Conservation (phyloP, 148 eudicot genomes). For the Polygonum maritimum region DNA sequence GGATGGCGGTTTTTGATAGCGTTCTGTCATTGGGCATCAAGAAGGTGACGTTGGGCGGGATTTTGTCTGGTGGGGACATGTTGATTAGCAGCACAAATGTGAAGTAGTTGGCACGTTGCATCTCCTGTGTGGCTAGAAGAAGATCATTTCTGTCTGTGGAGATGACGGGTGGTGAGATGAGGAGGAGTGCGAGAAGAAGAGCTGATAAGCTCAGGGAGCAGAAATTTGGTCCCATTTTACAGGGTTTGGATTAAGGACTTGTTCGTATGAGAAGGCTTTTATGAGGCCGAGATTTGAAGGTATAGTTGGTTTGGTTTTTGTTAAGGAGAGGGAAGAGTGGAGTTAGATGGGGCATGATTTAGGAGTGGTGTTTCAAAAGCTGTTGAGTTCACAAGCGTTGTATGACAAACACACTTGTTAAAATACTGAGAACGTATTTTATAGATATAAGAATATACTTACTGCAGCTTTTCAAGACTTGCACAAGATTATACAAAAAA, state of each 20-base stretch:
- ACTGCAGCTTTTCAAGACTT: neutral
- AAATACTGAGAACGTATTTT: neutral
- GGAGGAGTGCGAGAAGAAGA: conserved; percentile 16
- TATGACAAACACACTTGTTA: conserved; percentile 15
- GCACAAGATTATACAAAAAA: neutral
- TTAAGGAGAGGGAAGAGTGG: conserved; percentile 14
- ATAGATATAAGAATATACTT: neutral
- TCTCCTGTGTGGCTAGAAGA: conserved; percentile 42
- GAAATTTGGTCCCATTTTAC: conserved; percentile 10
- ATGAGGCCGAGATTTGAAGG: neutral
- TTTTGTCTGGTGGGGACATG: conserved; percentile 34
- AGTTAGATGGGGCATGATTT: conserved; percentile 29
- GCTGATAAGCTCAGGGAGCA: conserved; percentile 9
- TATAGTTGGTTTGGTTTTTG: neutral
- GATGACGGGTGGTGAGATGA: conserved; percentile 11
- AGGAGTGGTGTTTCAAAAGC: conserved; percentile 34
- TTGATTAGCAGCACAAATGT: conserved; percentile 60
- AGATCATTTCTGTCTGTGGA: conserved; percentile 26
- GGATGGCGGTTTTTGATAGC: conserved; percentile 35
- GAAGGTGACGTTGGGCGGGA: conserved; percentile 64
- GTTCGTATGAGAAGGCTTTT: neutral
- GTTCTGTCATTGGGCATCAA: conserved; percentile 60
- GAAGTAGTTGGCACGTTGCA: conserved; percentile 69
- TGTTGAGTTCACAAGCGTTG: conserved; percentile 23
- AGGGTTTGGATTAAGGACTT: neutral